Base-by-base conservation (phyloP, 306 rosid genomes). In the Cucumis sativus region DNA sequence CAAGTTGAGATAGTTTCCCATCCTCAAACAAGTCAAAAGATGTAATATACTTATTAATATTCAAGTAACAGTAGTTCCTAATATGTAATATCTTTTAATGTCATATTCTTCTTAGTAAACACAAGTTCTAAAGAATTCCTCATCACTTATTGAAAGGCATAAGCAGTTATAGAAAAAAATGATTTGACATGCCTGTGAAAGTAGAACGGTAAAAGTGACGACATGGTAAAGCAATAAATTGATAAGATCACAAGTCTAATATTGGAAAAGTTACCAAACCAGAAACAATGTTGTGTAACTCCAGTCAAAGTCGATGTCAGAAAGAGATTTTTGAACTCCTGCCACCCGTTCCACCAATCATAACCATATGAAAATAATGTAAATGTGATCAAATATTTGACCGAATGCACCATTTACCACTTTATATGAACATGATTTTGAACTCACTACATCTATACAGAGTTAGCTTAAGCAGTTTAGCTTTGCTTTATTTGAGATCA, bases 221-320 rank as follows among this genome's bases (percentile, higher is more conserved):
- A 43, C 61, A 51, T 51, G 61, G 43, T 51, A 56, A 73, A 73
- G 63, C 77, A 52, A 33, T 33, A 51, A 52, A 52, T 25, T 25
- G 62, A 72, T 45, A 12, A 25, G 25, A 52, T 23, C 45, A 16
- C 25, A 18, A 74, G 13, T 85, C 78, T 51, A 39, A 71, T 59
- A n/a, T n/a, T n/a, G 69, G 41, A 77, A 56, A 83, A 88, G 91
- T 88, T 87, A 96, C 99, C 99, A 96, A 78, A 75, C 88, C 80
- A 78, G 82, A 85, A 78, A 96, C 88, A 75, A 87, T 57, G 40
- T 59, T 77, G 65, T 87, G 92, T 87, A 96, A 78, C 47, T 67
- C 25, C 92, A 80, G 83, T 87, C 92, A 64, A 72, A 84, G 70
- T 85, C 93, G 52, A 91, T 81, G 68, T 72, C 78, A 79, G 87